These are phyloP conservation scores for Ogataea methylovora DNA, from an alignment of 805 yeast genomes.

Conservation along the genomic window DNA sequence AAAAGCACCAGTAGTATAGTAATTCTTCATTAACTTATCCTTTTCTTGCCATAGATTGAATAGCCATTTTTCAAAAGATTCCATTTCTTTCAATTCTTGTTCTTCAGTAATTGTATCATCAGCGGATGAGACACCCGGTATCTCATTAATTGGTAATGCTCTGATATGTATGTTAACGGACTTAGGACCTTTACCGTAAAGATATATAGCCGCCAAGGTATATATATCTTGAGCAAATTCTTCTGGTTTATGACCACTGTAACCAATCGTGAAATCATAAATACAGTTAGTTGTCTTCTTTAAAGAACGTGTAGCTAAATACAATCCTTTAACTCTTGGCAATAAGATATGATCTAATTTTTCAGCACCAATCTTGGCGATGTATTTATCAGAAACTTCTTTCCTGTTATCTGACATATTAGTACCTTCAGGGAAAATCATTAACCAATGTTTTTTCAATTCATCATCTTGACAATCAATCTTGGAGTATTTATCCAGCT, in stretches of 20 bases:
- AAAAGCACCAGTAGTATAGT: constrained; percentile 49
- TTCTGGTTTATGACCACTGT: constrained; percentile 55
- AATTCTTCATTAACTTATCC: constrained; percentile 61
- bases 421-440: constrained; percentile 94
- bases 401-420: constrained; percentile 66
- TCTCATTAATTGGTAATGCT: constrained; percentile 47
- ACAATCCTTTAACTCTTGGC: constrained; percentile 81
- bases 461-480: constrained; percentile 20
- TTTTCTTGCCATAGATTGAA: constrained; percentile 67
- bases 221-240: constrained; percentile 75
- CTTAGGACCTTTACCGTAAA: constrained; percentile 68
- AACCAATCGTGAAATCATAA: constrained; percentile 81
- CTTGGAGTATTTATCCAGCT: constrained; percentile 32
- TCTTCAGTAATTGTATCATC: constrained; percentile 27
- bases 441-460: constrained; percentile 45
- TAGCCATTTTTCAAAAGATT: constrained; percentile 69
- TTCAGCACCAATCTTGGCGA: constrained; percentile 40
- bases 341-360: constrained; percentile 57
- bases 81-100: constrained; percentile 30
- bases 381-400: constrained; percentile 47
- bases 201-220: constrained; percentile 54
- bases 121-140: constrained; percentile 38
- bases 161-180: constrained; percentile 58
- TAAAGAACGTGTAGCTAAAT: constrained; percentile 54
- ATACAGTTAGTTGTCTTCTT: constrained; percentile 45